Evolutionary conservation across 768 basidiomycete genomes (phyloP).

Genomic region (Pulveroboletus frians): DNA sequence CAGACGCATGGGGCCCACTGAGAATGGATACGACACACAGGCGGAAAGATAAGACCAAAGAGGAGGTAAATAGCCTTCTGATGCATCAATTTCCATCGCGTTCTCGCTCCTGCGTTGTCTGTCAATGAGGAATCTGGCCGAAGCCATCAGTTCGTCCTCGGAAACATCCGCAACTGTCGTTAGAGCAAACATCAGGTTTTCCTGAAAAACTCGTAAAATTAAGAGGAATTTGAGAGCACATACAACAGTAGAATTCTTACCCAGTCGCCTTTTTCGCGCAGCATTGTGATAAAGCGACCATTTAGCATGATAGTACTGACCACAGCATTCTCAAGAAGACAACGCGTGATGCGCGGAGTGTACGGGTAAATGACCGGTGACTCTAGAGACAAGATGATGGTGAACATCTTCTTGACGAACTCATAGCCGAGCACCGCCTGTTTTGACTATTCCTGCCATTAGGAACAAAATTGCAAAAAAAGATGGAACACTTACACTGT

Average conservation of each 20-base stretch:
- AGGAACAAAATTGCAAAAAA: not conserved
- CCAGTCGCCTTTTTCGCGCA: conserved; percentile 63
- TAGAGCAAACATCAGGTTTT: conserved; percentile 47
- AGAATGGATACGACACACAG: conserved; percentile 38
- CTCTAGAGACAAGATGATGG: conserved; percentile 43
- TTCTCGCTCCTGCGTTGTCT: conserved; percentile 29
- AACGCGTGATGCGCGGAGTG: conserved; percentile 50
- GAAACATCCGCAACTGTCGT: conserved; percentile 55
- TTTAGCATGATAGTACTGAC: conserved; percentile 61
- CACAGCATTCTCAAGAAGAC: conserved; percentile 51
- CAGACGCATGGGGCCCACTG: conserved; percentile 36
- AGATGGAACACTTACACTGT: conserved; percentile 18
- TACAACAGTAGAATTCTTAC: conserved; percentile 32
- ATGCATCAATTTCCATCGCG: conserved; percentile 36
- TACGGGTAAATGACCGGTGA: conserved; percentile 38
- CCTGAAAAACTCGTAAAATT: conserved; percentile 13
- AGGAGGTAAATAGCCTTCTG: conserved; percentile 27
- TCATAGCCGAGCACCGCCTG: conserved; percentile 34
- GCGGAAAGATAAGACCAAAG: conserved; percentile 35
- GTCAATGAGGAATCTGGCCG: conserved; percentile 42
- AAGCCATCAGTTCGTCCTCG: conserved; percentile 57
- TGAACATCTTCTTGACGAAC: conserved; percentile 58
- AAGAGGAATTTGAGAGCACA: not conserved
- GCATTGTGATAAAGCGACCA: conserved; percentile 49
- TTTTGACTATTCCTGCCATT: conserved; percentile 12